Evolutionary conservation across 2,329 filamentous ascomycete species (phyloP), one percentile per base, ranked within the genome.

Genomic region (Leptographium flavum): DNA sequence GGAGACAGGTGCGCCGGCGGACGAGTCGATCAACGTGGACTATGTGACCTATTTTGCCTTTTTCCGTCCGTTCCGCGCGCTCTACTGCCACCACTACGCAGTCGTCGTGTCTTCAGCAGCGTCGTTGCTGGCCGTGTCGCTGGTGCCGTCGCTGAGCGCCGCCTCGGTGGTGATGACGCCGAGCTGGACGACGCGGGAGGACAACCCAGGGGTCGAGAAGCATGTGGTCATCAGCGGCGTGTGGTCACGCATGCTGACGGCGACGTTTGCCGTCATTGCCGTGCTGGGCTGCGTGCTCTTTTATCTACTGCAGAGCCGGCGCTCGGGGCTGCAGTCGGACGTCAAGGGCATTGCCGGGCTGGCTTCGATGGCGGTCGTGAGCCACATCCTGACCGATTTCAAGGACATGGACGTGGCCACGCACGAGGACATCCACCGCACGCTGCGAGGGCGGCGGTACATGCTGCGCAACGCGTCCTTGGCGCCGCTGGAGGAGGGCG

Each of bases 341-440:
- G 81, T 83, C 7, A 78, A 76, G 52, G 82, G 82, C 6, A 83
- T 87, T 43, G 80, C 81, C 2, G 82, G 82, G 2, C 68, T 86
- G 32, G 82, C 82, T 6, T 76, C 81, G 46, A 85, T 87, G 81
- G 81, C 82, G 10, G 81, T 83, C 3, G 74, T 76, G 49, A 78
- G 73, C 50, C 81, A 86, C 52, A 83, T 86, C 56, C 63, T 86
- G 50, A 78, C 77, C 60, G 82, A 87, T 56, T 86, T 87, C 56
- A 77, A 76, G 50, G 79, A 79, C 46, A 74, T 83, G 62, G 82
- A 87, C 56, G 74, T 76, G 1, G 79, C 76, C 8, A 75, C 70
- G 5, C 75, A 80, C 45, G 65, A 75, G 41, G 73, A 79, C 43
- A 85, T 87, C 36, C 81, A 86, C 57, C 67, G 75, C 42, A 73